Evolutionary conservation across 441 rosid genomes (phyloP).

Genomic region (Syzygium syzygioides): DNA sequence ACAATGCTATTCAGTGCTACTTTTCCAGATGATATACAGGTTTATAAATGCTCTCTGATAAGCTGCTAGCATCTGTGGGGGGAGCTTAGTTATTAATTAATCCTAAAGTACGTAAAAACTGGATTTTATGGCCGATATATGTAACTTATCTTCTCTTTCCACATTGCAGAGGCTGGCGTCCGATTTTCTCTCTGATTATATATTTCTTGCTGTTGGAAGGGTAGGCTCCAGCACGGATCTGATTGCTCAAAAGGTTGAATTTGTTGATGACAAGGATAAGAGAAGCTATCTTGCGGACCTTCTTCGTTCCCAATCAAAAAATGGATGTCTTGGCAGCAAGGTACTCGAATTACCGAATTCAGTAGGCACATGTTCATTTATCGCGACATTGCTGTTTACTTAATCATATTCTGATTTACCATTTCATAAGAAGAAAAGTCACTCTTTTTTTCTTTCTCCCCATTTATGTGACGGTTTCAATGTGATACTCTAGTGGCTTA

Average conservation of each 20-base stretch:
- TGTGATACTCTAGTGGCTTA: neutral
- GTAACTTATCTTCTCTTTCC: neutral
- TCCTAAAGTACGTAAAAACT: neutral
- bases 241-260: slow-evolving; percentile 26
- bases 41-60: neutral
- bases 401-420: neutral
- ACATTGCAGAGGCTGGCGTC: slow-evolving; percentile 30
- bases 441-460: neutral
- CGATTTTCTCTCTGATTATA: slow-evolving; percentile 28
- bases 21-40: slow-evolving; percentile 36
- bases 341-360: neutral
- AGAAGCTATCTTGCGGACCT: slow-evolving; percentile 18
- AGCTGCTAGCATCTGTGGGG: neutral
- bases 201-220: slow-evolving; percentile 32
- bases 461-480: neutral
- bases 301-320: slow-evolving; percentile 9
- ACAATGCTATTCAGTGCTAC: slow-evolving; percentile 37
- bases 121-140: neutral
- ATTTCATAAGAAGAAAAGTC: neutral
- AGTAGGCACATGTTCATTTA: neutral
- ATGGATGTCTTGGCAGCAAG: slow-evolving; percentile 9
- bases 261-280: slow-evolving; percentile 26
- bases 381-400: neutral
- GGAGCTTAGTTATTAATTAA: neutral
- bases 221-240: slow-evolving; percentile 38